Evolutionary conservation across 768 basidiomycete species (phyloP), one percentile per base, ranked within the genome.

Genomic region (Termitomyces sp.): DNA sequence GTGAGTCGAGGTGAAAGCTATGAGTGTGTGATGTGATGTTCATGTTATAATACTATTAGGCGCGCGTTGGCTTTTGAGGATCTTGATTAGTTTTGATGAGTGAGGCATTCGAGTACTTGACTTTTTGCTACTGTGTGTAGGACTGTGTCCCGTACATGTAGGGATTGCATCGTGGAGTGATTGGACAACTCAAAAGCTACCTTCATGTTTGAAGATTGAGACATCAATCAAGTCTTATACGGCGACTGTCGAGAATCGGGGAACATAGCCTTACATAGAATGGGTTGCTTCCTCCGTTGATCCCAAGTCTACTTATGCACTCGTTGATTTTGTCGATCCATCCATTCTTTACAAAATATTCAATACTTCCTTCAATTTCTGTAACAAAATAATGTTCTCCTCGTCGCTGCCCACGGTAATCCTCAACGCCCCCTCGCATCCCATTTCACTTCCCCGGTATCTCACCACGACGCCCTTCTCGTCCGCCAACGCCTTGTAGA

Each of bases 401-500:
- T 81, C 83, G 56, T 81, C 80, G 7, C 84, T 91, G 0, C 97
- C 97, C 12, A 98, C 77, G 3, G 96, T 98, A 8, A 98, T 88
- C 55, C 97, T 74, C 71, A 98, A 65, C 67, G 93, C 96, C 0
- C 86, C 97, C 32, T 76, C 74, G 61, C 97, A 99, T 0, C 97
- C 96, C 10, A 78, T 66, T 71, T 98, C 96, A 16, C 78, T 73
- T 0, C 97, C 97, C 52, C 97, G 78, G 73, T 84, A 98, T 52
- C 96, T 76, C 10, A 99, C 92, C 14, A 99, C 97, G 0, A 99
- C 86, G 0, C 88, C 90, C 59, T 83, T 79, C 53, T 84, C 78
- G 68, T 95, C 94, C 4, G 97, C 97, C 56, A 98, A 77, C 10
- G 79, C 73, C 66, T 83, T 87, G 72, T 98, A 98, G 25, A 94